Percentiles rank a stretch among this genome's conserved stretches.
phyloP scores from a whole-genome alignment of 2,329 filamentous ascomycete species.

The Colletotrichum paranaense region DNA sequence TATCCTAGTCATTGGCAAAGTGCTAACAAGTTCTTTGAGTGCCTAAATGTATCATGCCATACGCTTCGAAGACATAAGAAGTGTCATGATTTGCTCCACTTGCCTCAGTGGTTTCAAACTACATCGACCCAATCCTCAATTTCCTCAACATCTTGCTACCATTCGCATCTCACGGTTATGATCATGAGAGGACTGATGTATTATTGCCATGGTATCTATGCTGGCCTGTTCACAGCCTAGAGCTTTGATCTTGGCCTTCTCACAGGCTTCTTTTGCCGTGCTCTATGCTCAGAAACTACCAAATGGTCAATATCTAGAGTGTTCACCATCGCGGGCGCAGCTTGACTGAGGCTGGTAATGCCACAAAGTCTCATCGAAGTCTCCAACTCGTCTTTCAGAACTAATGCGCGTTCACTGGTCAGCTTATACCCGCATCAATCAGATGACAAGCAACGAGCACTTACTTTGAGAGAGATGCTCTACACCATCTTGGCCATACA shows the following conservation, averaged over 20 bases:
- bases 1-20: neutral
- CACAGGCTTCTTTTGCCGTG: neutral
- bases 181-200: neutral
- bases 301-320: conserved; percentile 46
- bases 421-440: neutral
- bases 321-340: conserved; percentile 43
- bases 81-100: no score
- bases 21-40: no score
- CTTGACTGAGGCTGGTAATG: conserved; percentile 43
- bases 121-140: neutral
- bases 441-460: neutral
- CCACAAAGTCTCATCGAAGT: conserved; percentile 44
- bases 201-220: no score
- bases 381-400: conserved; percentile 45
- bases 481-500: conserved; percentile 57
- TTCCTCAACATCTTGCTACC: neutral
- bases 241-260: conserved; percentile 5
- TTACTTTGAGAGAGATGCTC: conserved; percentile 47
- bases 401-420: neutral
- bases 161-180: fast-evolving
- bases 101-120: no score
- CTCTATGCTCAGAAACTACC: conserved; percentile 36
- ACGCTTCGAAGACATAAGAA: no score
- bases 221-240: neutral
- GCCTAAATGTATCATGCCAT: no score